Conservation (phyloP, 495 filamentous ascomycete genomes). For the Neurospora sp. region DNA sequence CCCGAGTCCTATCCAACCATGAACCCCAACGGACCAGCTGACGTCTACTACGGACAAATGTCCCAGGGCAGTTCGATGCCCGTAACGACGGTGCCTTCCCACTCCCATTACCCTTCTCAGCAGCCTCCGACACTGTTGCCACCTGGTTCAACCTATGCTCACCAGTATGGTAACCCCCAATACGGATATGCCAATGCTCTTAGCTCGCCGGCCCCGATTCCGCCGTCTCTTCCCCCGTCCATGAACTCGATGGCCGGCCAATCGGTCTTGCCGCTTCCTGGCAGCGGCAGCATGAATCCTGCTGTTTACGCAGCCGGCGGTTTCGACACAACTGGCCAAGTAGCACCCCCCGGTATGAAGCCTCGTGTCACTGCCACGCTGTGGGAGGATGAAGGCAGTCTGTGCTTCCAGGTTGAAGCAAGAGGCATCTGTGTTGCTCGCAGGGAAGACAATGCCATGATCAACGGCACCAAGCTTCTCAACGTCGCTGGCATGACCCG, state of each 20-base stretch:
- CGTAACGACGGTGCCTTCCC: conserved; percentile 71
- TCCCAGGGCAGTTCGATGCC: conserved; percentile 72
- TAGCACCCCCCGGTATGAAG: conserved; percentile 93
- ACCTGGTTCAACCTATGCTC: conserved; percentile 65
- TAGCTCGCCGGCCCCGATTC: conserved; percentile 63
- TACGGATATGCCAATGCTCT: conserved; percentile 69
- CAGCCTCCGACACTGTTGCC: conserved; percentile 69
- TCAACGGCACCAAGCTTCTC: conserved; percentile 93
- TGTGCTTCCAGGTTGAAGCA: conserved; percentile 97
- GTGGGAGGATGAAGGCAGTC: conserved; percentile 96
- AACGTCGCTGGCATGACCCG: conserved; percentile 98
- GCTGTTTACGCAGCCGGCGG: conserved; percentile 45
- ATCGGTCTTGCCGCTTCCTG: conserved; percentile 60
- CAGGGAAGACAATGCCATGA: conserved; percentile 97
- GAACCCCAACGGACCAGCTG: conserved; percentile 69
- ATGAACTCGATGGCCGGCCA: conserved; percentile 51
- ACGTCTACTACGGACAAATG: conserved; percentile 78
- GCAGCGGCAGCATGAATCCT: conserved; percentile 37
- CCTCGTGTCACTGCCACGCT: conserved; percentile 94
- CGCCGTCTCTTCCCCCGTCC: conserved; percentile 37
- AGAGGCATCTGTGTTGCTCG: conserved; percentile 93
- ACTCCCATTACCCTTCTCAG: conserved; percentile 62
- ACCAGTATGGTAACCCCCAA: conserved; percentile 47
- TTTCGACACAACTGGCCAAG: conserved; percentile 84
- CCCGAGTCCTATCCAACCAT: conserved; percentile 63